Evolutionary conservation across 1,139 yeast species (phyloP), one percentile per base, ranked within the genome.

Genomic region (Nakaseomyces uthaithaninus): DNA sequence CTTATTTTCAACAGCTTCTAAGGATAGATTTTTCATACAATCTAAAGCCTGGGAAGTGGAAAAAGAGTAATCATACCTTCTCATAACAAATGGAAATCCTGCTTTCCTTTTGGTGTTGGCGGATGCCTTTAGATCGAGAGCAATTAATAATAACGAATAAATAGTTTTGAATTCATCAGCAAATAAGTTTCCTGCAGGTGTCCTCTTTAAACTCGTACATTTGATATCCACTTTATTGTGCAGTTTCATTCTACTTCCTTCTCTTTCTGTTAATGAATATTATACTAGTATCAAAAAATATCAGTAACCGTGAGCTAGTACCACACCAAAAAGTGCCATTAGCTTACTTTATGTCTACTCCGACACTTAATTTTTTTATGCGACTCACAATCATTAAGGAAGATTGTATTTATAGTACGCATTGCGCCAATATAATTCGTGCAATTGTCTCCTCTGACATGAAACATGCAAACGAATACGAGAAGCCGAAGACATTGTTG

Each of bases 121-220:
- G 23, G 42, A 55, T 16, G 60, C 68, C 26, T 58, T 59, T 30
- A 77, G 57, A 4, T 72, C 58, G 28, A 79, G 61, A 30, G 75
- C 66, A 16, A 77, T 66, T 1, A 80, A 50, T 52, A 76, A 54
- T 34, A 76, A 58, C 1, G 80, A 67, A 54, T 59, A 83, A 3
- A 81, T 71, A 36, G 73, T 75, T 50, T 74, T 74, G 34, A 81
- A 49, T 50, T 80, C 84, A 33, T 68, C 67, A 20, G 78, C 72
- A 49, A 67, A 71, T 10, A 77, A 64, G 18, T 67, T 62, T 0
- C 83, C 83, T 24, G 60, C 59, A 0, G 77, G 71, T 0, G 80
- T 71, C 45, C 72, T 67, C 42, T 66, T 67, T 45, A 74, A 67
- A 39, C 62, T 28, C 11, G 33, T 9, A 14, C 33, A 17, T 17